These are phyloP conservation scores for Calycina herbarum DNA, from an alignment of 2,329 filamentous ascomycete genomes.

Conservation along the genomic window DNA sequence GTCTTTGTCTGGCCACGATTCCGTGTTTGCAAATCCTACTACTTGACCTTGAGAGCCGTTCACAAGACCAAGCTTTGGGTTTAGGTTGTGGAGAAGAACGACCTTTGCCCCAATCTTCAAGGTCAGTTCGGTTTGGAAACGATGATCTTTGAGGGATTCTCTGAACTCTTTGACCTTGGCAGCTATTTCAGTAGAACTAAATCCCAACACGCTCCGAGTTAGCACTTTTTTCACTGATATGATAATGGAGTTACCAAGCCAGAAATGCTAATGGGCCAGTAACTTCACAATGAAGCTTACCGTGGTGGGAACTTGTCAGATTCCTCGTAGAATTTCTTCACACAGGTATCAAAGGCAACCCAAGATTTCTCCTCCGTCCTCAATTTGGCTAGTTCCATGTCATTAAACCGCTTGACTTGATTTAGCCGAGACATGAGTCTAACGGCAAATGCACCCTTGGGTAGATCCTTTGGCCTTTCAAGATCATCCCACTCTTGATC, in stretches of 20 bases:
- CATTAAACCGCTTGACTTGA: slow-evolving; percentile 26
- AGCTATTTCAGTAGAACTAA: slow-evolving; percentile 9
- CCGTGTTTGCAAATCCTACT: slow-evolving; percentile 24
- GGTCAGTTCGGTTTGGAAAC: slow-evolving; percentile 20
- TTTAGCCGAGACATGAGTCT: slow-evolving; percentile 28
- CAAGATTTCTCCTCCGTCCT: slow-evolving; percentile 17
- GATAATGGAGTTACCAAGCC: background rate
- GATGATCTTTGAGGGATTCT: slow-evolving; percentile 24
- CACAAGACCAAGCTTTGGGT: slow-evolving; percentile 25
- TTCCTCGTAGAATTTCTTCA: slow-evolving; percentile 3
- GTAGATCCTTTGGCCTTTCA: slow-evolving; percentile 21
- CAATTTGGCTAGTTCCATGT: slow-evolving; percentile 19
- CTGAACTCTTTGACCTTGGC: slow-evolving; percentile 17
- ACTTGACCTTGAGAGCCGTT: slow-evolving; percentile 35
- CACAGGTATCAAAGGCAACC: slow-evolving; percentile 22
- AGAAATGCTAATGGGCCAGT: background rate
- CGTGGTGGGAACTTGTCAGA: slow-evolving; percentile 11
- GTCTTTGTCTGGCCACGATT: slow-evolving; percentile 1
- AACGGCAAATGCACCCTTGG: slow-evolving; percentile 22
- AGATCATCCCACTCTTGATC: slow-evolving; percentile 29
- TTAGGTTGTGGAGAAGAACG: slow-evolving; percentile 30
- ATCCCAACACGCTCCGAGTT: background rate
- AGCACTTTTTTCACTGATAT: background rate
- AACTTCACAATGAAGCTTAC: background rate
- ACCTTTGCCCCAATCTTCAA: slow-evolving; percentile 34